phyloP scores from a whole-genome alignment of 192 early-diverging fungal species.

The Mortierella antarctica region DNA sequence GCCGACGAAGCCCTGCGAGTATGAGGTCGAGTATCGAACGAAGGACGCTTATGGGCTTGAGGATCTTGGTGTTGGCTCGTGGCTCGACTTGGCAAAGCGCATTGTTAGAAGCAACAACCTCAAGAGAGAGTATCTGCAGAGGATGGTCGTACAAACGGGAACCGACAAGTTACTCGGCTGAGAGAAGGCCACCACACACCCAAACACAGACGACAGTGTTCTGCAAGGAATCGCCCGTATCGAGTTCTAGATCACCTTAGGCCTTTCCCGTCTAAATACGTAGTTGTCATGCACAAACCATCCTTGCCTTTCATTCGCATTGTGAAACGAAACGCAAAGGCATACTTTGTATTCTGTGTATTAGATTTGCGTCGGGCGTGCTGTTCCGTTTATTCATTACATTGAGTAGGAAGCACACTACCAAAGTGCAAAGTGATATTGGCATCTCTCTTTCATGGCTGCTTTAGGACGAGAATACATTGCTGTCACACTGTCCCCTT shows the following conservation, averaged over 20 bases:
- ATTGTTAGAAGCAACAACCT: slow-evolving; percentile 18
- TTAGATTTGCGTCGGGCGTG: too few relatives aligned
- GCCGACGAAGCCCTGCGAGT: slow-evolving; percentile 7
- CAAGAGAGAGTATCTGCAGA: slow-evolving; percentile 25
- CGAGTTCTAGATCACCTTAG: too few relatives aligned
- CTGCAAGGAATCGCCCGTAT: too few relatives aligned
- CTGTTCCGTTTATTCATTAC: too few relatives aligned
- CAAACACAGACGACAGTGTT: neutral
- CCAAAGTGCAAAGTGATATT: too few relatives aligned
- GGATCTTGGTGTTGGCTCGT: slow-evolving; percentile 47
- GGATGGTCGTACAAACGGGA: slow-evolving; percentile 37
- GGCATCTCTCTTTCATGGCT: too few relatives aligned
- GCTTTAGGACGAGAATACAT: too few relatives aligned
- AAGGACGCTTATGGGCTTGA: slow-evolving; percentile 51
- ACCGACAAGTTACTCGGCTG: neutral
- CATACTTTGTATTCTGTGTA: too few relatives aligned
- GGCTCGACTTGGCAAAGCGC: slow-evolving; percentile 48
- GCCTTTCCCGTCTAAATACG: neutral
- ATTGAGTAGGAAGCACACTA: too few relatives aligned
- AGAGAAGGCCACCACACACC: neutral
- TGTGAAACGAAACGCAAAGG: too few relatives aligned
- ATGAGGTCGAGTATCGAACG: slow-evolving; percentile 58
- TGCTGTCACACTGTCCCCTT: too few relatives aligned
- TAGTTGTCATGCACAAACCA: neutral
- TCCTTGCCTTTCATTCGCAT: too few relatives aligned